Base-by-base conservation (phyloP, 2,329 filamentous ascomycete genomes). In the Penicillium janthinellum region DNA sequence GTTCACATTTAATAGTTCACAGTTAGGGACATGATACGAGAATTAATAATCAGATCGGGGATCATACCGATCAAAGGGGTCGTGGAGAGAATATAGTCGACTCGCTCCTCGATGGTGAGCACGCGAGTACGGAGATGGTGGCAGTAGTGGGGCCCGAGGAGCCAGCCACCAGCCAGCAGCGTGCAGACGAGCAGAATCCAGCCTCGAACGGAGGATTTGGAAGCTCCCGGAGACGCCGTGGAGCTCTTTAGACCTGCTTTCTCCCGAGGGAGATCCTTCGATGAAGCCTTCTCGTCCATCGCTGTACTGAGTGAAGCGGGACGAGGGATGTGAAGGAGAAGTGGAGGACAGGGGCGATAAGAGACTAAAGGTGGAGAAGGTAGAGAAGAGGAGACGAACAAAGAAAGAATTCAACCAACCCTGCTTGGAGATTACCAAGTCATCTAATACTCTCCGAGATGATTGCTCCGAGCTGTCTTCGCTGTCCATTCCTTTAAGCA, bases 61-160 rank as follows among this genome's bases (percentile, higher is more conserved):
- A 35, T 4, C 69, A 50, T 67, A 81, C 80, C 80, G 65, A 83
- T 82, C 59, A 84, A 71, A 38, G 82, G 82, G 5, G 80, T 83
- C 20, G 75, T 67, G 5, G 71, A 70, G 34, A 84, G 66, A 28
- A 83, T 83, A 39, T 68, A 70, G 14, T 76, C 71, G 10, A 81
- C 81, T 58, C 81, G 64, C 11, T 77, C 65, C 41, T 76, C 69
- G 25, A 78, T 70, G 15, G 64, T 73, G 25, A 48, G 61, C 6
- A 20, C 50, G 28, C 51, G 56, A 10, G 51, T 51, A 41, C 25
- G 25, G 25, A 28, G 25, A 28, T 52, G 54, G 34, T 56, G 56
- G 31, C 57, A 62, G 17, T 45, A 35, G 37, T 54, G 55, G 14
- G 58, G 60, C 52, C 56, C 34, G 1, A 66, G 34, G 34, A 68